phyloP scores from a whole-genome alignment of 2,329 filamentous ascomycete genomes.

The Arthrobotrys sinensis region DNA sequence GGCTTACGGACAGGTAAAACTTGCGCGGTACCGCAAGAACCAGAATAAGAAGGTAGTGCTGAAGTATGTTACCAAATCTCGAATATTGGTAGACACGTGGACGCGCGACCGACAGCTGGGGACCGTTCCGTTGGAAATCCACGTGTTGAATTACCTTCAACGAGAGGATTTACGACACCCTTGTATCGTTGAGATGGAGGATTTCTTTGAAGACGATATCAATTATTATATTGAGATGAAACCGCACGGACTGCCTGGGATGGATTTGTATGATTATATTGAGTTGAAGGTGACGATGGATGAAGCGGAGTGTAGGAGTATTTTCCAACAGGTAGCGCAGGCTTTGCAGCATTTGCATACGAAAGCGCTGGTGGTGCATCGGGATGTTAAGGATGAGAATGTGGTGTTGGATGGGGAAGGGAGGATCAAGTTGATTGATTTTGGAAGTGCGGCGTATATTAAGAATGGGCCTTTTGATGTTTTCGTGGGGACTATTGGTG shows the following conservation, averaged over 20 bases:
- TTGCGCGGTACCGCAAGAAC: slow-evolving; percentile 86
- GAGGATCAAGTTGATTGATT: slow-evolving; percentile 96
- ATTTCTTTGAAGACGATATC: slow-evolving; percentile 82
- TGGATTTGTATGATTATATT: slow-evolving; percentile 99
- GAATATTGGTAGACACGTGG: slow-evolving; percentile 98
- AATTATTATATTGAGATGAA: slow-evolving; percentile 99
- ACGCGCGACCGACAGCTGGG: slow-evolving; percentile 92
- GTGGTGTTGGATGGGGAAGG: slow-evolving; percentile 96
- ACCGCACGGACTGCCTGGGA: slow-evolving; percentile 92
- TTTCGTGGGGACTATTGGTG: slow-evolving; percentile 98
- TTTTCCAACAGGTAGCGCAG: slow-evolving; percentile 92
- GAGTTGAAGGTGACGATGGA: slow-evolving; percentile 97
- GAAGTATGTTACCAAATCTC: slow-evolving; percentile 97
- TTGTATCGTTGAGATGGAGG: slow-evolving; percentile 81
- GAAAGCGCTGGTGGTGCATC: slow-evolving; percentile 91
- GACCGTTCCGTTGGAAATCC: slow-evolving; percentile 95
- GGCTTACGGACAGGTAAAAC: slow-evolving; percentile 96
- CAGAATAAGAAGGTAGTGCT: slow-evolving; percentile 87
- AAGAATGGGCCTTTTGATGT: slow-evolving; percentile 99
- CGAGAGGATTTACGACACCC: slow-evolving; percentile 78
- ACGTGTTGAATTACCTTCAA: slow-evolving; percentile 93
- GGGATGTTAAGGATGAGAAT: slow-evolving; percentile 99
- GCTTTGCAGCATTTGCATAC: slow-evolving; percentile 93
- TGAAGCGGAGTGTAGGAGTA: slow-evolving; percentile 91
- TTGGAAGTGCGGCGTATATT: slow-evolving; percentile 97